Evolutionary conservation across 306 rosid species (phyloP), one percentile per base, ranked within the genome.

Genomic region (Astragalus glycyphyllos): DNA sequence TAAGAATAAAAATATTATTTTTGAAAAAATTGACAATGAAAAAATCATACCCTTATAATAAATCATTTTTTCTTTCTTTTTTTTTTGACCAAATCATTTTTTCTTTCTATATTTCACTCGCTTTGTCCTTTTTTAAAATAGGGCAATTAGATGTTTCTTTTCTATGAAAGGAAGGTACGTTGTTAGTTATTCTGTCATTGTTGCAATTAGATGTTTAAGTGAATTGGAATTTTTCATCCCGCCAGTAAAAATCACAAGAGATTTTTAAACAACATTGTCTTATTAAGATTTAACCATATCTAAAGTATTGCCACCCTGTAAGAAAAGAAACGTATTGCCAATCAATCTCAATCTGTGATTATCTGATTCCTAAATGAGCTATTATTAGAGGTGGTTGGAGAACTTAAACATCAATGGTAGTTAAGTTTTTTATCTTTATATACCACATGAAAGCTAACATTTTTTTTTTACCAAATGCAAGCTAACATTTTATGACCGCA

Each of bases 401-500:
- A 47, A 31, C 13, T 67, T 17, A 61, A 61, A 61, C 34, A 60
- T 38, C 50, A 73, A 68, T 54, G 64, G 14, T 14, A 40, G 40
- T 20, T 69, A 20, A 38, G 34, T 53, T 35, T 16, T 55, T 53
- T 50, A n/a, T 63, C 37, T 5, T 38, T 55, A 54, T 69, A 69
- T 41, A 13, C 54, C 20, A 23, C 54, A 57, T 56, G 64, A 69
- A 31, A 69, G 48, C 26, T 49, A 66, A 45, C 40, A 20, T 46
- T 65, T 11, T 34, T n/a, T 46, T 65, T 11, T 34, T 41, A 13
- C 54, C 20, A 23, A 44, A 57, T 56, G 64, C 56, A 31, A 69
- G 48, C 26, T 49, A 66, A 45, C 40, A 20, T 46, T 65, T 53
- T 67, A 67, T 67, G 58, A 66, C 58, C 47, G 3, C 41, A 14